Evolutionary conservation across 208 protist species (phyloP).

Genomic region (Acanthamoeba quina): DNA sequence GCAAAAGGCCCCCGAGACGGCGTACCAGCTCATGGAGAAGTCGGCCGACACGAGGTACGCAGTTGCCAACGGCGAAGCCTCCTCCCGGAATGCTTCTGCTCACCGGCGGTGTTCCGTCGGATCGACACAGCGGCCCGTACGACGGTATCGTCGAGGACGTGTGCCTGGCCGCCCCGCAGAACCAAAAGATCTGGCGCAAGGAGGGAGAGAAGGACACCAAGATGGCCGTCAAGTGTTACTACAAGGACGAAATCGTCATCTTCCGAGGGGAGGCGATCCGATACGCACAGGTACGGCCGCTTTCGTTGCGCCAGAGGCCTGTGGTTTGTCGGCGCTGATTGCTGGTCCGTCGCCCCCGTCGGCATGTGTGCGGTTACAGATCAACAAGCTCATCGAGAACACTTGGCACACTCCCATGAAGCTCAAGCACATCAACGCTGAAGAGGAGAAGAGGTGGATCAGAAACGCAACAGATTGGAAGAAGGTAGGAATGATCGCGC

Average conservation of each 20-base stretch:
- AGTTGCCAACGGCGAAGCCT: no score
- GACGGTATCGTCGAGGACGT: neutral
- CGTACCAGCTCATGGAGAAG: neutral
- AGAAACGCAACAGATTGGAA: neutral
- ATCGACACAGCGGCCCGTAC: neutral
- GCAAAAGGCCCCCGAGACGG: neutral
- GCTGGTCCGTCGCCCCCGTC: no score
- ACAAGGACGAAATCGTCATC: conserved; percentile 35
- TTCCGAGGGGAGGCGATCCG: neutral
- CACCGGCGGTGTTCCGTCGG: no score
- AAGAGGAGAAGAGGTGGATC: neutral
- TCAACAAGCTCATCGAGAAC: conserved; percentile 40
- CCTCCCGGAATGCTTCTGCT: no score
- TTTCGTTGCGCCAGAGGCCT: no score
- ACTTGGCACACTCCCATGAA: conserved; percentile 28
- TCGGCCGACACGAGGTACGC: no score
- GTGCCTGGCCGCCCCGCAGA: conserved; percentile 5
- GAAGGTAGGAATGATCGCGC: neutral
- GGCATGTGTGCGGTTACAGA: neutral
- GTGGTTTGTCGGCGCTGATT: no score
- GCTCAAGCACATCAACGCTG: neutral
- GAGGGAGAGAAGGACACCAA: neutral
- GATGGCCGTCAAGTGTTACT: conserved; percentile 37
- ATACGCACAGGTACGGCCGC: neutral
- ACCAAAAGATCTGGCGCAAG: conserved; percentile 26